phyloP scores from a whole-genome alignment of 2,329 filamentous ascomycete genomes.

The Cladophialophora yegresii region DNA sequence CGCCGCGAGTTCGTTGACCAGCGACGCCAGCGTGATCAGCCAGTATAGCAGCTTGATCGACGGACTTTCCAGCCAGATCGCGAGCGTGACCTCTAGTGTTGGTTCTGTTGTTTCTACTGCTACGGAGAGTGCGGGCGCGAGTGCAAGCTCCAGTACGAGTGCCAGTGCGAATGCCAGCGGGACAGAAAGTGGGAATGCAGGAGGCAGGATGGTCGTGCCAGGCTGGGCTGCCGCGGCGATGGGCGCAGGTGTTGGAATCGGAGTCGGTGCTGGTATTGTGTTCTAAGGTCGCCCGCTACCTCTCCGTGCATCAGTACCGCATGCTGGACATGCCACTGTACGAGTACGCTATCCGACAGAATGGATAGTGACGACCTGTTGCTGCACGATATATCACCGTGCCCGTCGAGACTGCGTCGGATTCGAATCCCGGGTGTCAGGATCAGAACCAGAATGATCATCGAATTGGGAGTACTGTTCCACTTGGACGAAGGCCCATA shows the following conservation, averaged over 20 bases:
- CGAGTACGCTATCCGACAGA: too few species aligned
- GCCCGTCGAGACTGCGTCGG: too few species aligned
- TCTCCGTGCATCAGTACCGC: neutral
- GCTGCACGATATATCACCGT: too few species aligned
- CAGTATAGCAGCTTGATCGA: neutral
- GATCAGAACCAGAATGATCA: too few species aligned
- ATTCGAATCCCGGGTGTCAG: too few species aligned
- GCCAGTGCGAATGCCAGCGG: neutral
- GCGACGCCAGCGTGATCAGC: neutral
- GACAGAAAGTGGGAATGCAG: slow-evolving; percentile 10
- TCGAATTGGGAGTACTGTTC: too few species aligned
- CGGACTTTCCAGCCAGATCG: neutral
- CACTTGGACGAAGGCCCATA: too few species aligned
- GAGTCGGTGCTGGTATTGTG: slow-evolving; percentile 13
- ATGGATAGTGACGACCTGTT: too few species aligned
- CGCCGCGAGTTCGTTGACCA: slow-evolving; percentile 16
- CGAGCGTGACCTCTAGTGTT: neutral
- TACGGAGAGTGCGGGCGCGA: neutral
- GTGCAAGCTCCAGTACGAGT: neutral
- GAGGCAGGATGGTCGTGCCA: slow-evolving; percentile 20
- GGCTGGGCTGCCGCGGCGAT: slow-evolving; percentile 11
- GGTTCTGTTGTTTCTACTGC: neutral
- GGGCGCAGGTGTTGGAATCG: slow-evolving; percentile 14
- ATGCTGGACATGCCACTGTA: too few species aligned
- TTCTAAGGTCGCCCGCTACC: neutral